phyloP scores from a whole-genome alignment of 495 filamentous ascomycete genomes.

The Neurospora sp. region DNA sequence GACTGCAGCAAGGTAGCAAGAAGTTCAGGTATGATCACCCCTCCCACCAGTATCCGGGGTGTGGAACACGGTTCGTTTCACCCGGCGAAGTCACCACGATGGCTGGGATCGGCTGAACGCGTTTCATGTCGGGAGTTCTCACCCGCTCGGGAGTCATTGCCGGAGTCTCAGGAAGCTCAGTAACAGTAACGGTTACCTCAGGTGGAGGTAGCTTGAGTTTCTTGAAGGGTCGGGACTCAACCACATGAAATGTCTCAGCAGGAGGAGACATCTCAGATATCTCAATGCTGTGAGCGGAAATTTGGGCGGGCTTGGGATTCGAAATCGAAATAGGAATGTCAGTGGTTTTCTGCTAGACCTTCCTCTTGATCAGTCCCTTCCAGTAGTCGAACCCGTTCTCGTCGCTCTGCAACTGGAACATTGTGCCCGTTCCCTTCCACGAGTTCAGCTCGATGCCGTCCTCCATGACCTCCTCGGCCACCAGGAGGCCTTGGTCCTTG shows the following conservation, averaged over 20 bases:
- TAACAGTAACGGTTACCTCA: not conserved
- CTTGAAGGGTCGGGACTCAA: not conserved
- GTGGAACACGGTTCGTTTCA: not conserved
- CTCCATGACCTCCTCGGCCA: constrained; percentile 69
- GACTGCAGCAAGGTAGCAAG: not conserved
- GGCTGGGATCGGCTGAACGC: not conserved
- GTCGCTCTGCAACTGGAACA: constrained; percentile 84
- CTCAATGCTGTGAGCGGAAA: not conserved
- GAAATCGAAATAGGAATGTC: not conserved
- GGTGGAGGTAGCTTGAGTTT: not conserved
- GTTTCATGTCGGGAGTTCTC: not conserved
- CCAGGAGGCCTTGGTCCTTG: constrained; percentile 73
- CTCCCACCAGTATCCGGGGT: not conserved
- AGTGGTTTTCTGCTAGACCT: constrained; percentile 38
- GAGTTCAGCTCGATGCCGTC: constrained; percentile 37
- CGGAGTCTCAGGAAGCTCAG: not conserved
- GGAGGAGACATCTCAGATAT: not conserved
- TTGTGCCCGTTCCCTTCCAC: constrained; percentile 54
- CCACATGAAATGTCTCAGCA: not conserved
- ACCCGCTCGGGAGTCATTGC: not conserved
- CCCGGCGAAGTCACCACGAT: not conserved
- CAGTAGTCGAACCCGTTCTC: constrained; percentile 99
- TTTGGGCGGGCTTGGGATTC: not conserved
- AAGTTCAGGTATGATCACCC: not conserved
- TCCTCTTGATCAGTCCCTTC: constrained; percentile 73